Percentiles rank a stretch among this genome's conserved stretches.
phyloP scores from a whole-genome alignment of 2,329 filamentous ascomycete genomes.

The Sporothrix mexicana region DNA sequence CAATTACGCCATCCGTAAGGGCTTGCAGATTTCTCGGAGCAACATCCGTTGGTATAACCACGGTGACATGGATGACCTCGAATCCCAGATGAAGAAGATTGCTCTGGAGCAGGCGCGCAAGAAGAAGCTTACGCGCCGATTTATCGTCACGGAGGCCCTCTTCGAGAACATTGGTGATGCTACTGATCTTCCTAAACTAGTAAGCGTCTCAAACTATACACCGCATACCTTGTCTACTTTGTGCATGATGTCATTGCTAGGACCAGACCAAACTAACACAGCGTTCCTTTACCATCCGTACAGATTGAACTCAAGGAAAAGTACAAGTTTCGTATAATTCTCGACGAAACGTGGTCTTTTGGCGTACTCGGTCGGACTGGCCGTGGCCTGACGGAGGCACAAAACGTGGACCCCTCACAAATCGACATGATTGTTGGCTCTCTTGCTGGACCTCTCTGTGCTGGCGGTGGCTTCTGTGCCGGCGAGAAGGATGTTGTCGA shows the following conservation, averaged over 20 bases:
- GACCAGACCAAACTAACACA: not conserved
- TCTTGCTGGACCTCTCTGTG: conserved; percentile 85
- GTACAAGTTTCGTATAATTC: conserved; percentile 97
- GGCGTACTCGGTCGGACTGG: conserved; percentile 91
- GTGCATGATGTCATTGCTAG: no score
- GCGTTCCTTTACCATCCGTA: not conserved
- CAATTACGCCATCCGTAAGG: conserved; percentile 93
- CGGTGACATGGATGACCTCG: conserved; percentile 92
- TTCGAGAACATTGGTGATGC: conserved; percentile 91
- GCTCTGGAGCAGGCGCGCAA: conserved; percentile 83
- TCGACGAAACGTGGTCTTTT: conserved; percentile 98
- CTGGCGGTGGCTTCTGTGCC: conserved; percentile 94
- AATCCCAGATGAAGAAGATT: conserved; percentile 82
- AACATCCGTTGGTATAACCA: conserved; percentile 94
- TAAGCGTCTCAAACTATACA: conserved; percentile 45
- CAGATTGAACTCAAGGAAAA: conserved; percentile 89
- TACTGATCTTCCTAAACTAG: conserved; percentile 82
- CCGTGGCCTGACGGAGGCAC: conserved; percentile 90
- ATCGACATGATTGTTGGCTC: conserved; percentile 98
- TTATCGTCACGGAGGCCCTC: conserved; percentile 93
- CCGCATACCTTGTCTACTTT: no score
- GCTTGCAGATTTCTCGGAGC: conserved; percentile 89
- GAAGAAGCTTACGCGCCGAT: conserved; percentile 87
- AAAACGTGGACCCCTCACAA: conserved; percentile 91
- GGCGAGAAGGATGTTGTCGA: conserved; percentile 90